phyloP scores from a whole-genome alignment of 2,329 filamentous ascomycete species.

The Helotiales sp. region DNA sequence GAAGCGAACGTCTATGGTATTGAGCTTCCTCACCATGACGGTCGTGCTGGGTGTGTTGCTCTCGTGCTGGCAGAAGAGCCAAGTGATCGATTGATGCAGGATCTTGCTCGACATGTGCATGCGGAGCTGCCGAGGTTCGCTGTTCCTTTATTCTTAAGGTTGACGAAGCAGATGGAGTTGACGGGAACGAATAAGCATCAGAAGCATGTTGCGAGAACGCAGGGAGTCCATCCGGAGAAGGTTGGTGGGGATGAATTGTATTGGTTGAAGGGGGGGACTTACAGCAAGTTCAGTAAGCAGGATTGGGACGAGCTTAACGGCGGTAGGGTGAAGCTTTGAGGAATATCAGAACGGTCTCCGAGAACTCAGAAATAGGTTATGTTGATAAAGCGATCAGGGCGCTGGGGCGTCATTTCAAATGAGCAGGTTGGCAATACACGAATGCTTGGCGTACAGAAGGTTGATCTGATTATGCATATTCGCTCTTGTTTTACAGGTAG shows the following conservation, averaged over 20 bases:
- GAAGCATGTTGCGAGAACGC: conserved; percentile 69
- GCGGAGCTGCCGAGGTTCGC: conserved; percentile 70
- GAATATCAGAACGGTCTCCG: background rate
- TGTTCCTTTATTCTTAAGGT: conserved; percentile 73
- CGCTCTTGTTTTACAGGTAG: background rate
- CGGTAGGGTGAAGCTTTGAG: conserved; percentile 58
- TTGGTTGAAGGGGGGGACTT: conserved; percentile 61
- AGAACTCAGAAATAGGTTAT: background rate
- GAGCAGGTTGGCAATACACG: background rate
- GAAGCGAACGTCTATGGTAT: conserved; percentile 91
- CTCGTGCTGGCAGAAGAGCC: conserved; percentile 57
- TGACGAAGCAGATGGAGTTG: conserved; percentile 59
- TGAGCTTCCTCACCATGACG: conserved; percentile 75
- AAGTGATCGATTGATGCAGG: conserved; percentile 49
- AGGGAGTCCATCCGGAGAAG: conserved; percentile 70
- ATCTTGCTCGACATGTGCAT: conserved; percentile 59
- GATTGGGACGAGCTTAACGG: conserved; percentile 70
- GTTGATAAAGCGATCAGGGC: background rate
- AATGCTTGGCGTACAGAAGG: no score
- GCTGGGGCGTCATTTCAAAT: background rate
- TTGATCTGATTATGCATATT: background rate
- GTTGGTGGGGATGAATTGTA: conserved; percentile 50
- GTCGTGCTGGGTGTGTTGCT: conserved; percentile 79
- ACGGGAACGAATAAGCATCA: conserved; percentile 91
- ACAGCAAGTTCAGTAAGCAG: conserved; percentile 63